Evolutionary conservation across 495 filamentous ascomycete genomes (phyloP).

Genomic region (Chaetomium tenue): DNA sequence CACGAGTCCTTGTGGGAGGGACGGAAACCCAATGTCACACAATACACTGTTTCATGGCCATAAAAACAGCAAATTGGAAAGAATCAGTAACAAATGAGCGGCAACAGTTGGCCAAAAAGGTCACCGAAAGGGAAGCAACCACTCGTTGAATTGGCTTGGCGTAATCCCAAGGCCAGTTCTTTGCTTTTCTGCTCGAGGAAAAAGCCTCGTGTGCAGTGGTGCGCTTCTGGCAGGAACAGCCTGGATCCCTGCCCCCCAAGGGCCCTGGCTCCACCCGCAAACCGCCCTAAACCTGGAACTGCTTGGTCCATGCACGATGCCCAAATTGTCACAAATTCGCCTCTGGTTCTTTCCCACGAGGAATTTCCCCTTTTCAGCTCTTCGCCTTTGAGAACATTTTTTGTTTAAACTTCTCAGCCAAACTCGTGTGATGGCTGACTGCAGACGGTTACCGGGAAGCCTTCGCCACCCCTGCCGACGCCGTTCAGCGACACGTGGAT

Average conservation of each 20-base stretch:
- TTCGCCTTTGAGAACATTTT: too few relatives aligned
- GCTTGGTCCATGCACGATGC: constrained; percentile 16
- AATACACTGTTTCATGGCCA: neutral
- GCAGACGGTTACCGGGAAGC: too few relatives aligned
- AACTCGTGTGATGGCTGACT: too few relatives aligned
- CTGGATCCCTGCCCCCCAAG: neutral
- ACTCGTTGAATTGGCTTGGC: constrained; percentile 27
- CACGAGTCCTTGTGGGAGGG: too few relatives aligned
- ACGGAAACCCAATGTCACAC: too few relatives aligned
- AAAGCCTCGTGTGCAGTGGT: constrained; percentile 4
- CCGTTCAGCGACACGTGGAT: neutral
- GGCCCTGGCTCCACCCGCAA: neutral
- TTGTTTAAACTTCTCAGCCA: too few relatives aligned
- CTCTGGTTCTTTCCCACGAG: neutral
- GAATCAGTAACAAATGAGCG: constrained; percentile 12
- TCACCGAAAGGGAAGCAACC: constrained; percentile 1
- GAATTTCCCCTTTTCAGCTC: constrained; percentile 1
- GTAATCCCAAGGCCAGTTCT: constrained; percentile 32
- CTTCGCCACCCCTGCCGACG: neutral
- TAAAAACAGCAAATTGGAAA: neutral
- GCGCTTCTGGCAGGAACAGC: constrained; percentile 9
- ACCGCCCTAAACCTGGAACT: constrained; percentile 9
- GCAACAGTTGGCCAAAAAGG: constrained; percentile 17
- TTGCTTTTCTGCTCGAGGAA: constrained; percentile 24
- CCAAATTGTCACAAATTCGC: constrained; percentile 10